Base-by-base conservation (phyloP, 1,284 basidiomycete species). In the Moesziomyces sp. region DNA sequence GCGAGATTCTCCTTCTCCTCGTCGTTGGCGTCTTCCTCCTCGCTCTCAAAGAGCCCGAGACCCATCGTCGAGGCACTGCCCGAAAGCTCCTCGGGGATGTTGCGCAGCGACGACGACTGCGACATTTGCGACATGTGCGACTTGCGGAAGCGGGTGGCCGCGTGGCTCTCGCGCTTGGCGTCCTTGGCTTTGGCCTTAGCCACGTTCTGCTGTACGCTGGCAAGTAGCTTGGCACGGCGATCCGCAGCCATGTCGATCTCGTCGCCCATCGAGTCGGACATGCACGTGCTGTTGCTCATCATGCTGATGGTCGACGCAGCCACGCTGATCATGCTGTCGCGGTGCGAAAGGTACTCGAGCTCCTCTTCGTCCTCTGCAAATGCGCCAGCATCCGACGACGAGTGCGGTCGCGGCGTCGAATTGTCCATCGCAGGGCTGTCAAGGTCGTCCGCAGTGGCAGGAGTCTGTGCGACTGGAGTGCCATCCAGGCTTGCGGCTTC, bases 241-340 rank as follows among this genome's bases (percentile, higher is more conserved):
- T 70, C 63, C 9, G 70, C 74, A 3, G 74, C 67, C 5, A 51
- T 35, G 16, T 67, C 72, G 43, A 67, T 47, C 30, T 71, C 67
- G 16, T 73, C 74, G n/a, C 74, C 59, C 52, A 73, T 52, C 46
- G 63, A 42, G 55, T 76, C 74, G 10, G 74, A 69, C 58, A 52
- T 58, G 63, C 65, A 69, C 6, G 68, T 72, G 61, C 71, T 68
- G 60, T 70, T 75, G 71, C 70, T 76, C 50, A 64, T 59, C 26
- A 69, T 61, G 53, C 74, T 76, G 52, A 76, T 66, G 16, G 74
- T 76, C 9, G 70, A 73, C 0, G 70, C 70, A 21, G 70, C 70
- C 24, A 73, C 70, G 44, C 70, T 73, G 60, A 67, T 48, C 63
- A 73, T 51, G 57, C 64, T 67, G 51, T 73, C 70, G 42, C 70